Conservation (phyloP, 2,329 filamentous ascomycete species). For the Ophiostoma piceae region DNA sequence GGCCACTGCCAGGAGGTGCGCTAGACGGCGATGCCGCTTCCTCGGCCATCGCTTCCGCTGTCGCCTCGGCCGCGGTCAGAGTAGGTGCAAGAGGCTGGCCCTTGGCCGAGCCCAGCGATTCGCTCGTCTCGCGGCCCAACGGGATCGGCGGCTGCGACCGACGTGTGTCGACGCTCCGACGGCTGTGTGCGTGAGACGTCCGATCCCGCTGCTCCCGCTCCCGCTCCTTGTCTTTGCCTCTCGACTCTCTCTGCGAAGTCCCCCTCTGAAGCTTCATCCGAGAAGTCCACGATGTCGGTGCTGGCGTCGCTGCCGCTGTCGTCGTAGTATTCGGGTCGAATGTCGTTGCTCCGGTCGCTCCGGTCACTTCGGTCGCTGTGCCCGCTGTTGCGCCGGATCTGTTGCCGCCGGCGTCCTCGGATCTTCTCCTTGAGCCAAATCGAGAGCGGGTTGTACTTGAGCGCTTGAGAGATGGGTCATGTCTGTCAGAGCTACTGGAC, state of each 20-base stretch:
- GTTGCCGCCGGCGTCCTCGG: slow-evolving; percentile 24
- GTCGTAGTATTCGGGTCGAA: neutral
- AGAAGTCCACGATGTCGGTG: slow-evolving; percentile 6
- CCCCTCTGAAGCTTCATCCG: slow-evolving; percentile 21
- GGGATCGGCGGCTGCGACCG: slow-evolving; percentile 10
- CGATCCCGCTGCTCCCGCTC: slow-evolving; percentile 5
- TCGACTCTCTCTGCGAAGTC: slow-evolving; percentile 17
- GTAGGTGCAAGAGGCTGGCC: slow-evolving; percentile 16
- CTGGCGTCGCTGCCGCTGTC: slow-evolving; percentile 12
- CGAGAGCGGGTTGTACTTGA: slow-evolving; percentile 27
- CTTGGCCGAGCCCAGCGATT: slow-evolving; percentile 20
- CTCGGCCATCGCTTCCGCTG: slow-evolving; percentile 9
- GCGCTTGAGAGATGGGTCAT: slow-evolving; percentile 25
- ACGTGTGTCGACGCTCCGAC: slow-evolving; percentile 16
- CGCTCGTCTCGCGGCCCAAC: slow-evolving; percentile 20
- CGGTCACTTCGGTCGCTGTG: neutral
- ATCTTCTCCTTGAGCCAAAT: slow-evolving; percentile 26
- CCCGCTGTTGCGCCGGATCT: neutral
- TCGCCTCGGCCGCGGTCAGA: slow-evolving; percentile 16
- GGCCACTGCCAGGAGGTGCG: neutral
- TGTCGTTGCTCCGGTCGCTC: neutral
- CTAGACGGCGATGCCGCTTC: slow-evolving; percentile 12
- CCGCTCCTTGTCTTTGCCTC: neutral
- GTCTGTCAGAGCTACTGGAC: slow-evolving; percentile 25
- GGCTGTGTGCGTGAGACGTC: slow-evolving; percentile 4